These are phyloP conservation scores for Nematodospora valgi DNA, from an alignment of 805 yeast genomes.

Conservation along the genomic window DNA sequence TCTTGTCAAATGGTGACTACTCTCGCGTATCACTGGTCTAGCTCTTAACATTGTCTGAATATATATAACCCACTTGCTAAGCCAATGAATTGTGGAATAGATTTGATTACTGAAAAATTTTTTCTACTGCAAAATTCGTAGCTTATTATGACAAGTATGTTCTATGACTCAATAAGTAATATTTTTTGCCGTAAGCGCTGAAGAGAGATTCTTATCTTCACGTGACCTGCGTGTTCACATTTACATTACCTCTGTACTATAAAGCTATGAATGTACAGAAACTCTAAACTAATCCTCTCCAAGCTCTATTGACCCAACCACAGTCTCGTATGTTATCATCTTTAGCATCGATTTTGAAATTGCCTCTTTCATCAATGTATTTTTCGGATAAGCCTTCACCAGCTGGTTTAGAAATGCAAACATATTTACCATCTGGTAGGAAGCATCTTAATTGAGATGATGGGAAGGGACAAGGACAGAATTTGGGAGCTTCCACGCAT, in stretches of 20 bases:
- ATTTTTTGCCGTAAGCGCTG: too few species aligned
- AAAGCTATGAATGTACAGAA: background rate
- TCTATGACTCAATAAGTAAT: constrained; percentile 7
- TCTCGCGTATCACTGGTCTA: constrained; percentile 1
- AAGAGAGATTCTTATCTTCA: too few species aligned
- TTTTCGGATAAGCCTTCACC: constrained; percentile 25
- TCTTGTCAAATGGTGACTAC: constrained; percentile 5
- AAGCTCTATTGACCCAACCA: constrained; percentile 77
- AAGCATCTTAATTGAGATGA: constrained; percentile 79
- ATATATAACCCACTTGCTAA: background rate
- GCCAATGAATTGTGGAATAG: constrained; percentile 7
- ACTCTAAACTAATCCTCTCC: constrained; percentile 43
- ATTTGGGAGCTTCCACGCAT: constrained; percentile 66
- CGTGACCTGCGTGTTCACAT: constrained; percentile 2
- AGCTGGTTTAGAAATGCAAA: constrained; percentile 85
- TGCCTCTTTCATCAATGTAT: constrained; percentile 41
- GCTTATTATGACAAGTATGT: background rate
- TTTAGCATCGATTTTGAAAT: constrained; percentile 47
- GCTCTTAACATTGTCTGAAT: constrained; percentile 10
- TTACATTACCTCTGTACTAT: too few species aligned
- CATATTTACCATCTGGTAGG: constrained; percentile 63
- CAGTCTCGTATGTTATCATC: constrained; percentile 67
- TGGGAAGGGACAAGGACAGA: constrained; percentile 92
- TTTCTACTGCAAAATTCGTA: background rate
- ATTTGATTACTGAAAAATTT: constrained; percentile 5